Evolutionary conservation across 768 basidiomycete genomes (phyloP).

Genomic region (Lactarius trivialis): DNA sequence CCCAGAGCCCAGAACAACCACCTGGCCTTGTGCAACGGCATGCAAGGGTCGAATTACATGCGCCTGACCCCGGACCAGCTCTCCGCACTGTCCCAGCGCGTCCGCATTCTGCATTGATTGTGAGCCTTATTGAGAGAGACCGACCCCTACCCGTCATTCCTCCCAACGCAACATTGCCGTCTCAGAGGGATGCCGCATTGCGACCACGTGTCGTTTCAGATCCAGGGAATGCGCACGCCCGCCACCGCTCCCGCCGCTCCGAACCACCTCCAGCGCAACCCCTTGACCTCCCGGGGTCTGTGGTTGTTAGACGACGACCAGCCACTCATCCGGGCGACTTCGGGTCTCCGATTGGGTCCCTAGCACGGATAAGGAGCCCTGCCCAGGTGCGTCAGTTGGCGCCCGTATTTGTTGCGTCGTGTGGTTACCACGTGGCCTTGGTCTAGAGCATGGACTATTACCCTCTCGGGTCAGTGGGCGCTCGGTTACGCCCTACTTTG

Average conservation of each 20-base stretch:
- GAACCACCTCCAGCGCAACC: not conserved
- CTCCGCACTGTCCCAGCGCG: not conserved
- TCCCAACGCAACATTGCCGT: not conserved
- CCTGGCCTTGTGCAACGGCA: not conserved
- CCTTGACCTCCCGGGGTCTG: not conserved
- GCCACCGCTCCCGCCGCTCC: not conserved
- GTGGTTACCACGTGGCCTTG: not conserved
- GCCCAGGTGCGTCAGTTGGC: not conserved
- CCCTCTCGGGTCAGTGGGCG: not conserved
- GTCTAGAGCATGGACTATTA: not conserved
- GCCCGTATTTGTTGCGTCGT: not conserved
- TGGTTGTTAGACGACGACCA: not conserved
- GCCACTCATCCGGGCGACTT: not conserved
- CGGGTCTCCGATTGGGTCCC: not conserved
- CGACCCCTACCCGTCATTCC: not conserved
- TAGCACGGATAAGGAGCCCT: not conserved
- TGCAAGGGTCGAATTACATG: not conserved
- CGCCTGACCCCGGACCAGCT: not conserved
- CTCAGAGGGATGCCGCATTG: not conserved
- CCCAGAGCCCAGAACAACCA: not conserved
- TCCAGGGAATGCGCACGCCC: not conserved
- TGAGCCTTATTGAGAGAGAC: not conserved
- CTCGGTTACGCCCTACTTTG: not conserved
- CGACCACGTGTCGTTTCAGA: not conserved
- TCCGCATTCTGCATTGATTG: not conserved